Conservation (phyloP, 2,329 filamentous ascomycete species). For the Fusarium begoniae region DNA sequence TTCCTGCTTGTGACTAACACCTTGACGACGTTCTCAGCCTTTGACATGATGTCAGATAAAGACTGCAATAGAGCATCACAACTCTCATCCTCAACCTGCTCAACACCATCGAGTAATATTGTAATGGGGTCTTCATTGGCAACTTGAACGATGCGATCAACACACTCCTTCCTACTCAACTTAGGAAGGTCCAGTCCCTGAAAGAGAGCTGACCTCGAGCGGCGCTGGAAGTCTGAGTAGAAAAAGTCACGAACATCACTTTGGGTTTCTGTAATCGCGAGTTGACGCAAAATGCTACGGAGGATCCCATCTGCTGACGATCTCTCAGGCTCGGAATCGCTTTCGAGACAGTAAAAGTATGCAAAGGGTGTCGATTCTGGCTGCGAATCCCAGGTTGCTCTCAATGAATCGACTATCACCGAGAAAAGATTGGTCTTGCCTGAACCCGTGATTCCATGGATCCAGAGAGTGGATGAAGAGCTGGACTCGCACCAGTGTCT, state of each 20-base stretch:
- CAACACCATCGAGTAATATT: conserved; percentile 1
- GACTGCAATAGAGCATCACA: neutral
- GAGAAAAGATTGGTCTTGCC: conserved; percentile 2
- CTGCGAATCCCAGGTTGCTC: neutral
- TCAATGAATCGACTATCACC: neutral
- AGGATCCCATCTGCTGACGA: neutral
- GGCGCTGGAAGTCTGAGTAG: neutral
- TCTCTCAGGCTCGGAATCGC: neutral
- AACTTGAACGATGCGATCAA: conserved; percentile 9
- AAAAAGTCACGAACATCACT: neutral
- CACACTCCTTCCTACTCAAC: neutral
- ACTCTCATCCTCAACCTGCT: neutral
- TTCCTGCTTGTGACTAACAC: neutral
- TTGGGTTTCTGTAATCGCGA: neutral
- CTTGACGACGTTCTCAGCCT: neutral
- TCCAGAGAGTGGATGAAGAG: neutral
- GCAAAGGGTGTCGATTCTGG: neutral
- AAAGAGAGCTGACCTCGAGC: neutral
- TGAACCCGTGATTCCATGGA: neutral
- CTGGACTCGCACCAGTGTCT: neutral
- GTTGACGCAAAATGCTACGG: neutral
- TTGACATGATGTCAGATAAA: neutral
- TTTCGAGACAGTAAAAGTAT: neutral
- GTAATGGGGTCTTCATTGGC: conserved; percentile 6
- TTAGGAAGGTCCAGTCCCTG: neutral